Evolutionary conservation across 192 early-diverging fungal genomes (phyloP), one percentile per base, ranked within the genome.

Genomic region (Coemansia sp.): DNA sequence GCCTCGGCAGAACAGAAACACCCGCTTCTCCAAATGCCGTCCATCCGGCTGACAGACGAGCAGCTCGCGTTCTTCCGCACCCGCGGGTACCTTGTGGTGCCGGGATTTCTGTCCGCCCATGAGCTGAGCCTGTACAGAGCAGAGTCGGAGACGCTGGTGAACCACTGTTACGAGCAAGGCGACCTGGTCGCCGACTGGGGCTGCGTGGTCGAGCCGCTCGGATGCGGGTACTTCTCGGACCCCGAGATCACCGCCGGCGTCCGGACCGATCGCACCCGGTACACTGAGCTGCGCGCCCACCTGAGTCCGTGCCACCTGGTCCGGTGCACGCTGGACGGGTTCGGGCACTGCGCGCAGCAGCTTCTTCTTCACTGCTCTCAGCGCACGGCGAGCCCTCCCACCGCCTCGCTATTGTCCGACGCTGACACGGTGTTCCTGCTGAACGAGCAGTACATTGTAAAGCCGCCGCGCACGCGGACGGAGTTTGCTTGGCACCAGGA

Each of bases 391-490:
- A 8, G 37, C 8, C 21, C 64, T n/a, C 13, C 21, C 11, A 32
- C 23, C 12, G 1, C 21, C 21, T 21, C 21, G 21, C 21, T 1
- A 1, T 0, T n/a, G 42, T 19, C 8, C 40, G 53, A 1, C 26
- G n/a, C 10, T 1, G 12, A 26, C 40, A 48, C n/a, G 64, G 50
- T 53, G 43, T 40, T 19, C 13, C 39, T 78, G 44, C 65, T 83
- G 43, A 83, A 83, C 58, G 81, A 83, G 54, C 81, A 83, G 48
- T 83, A 78, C 63, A 77, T 83, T 39, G 76, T 78, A 39, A 83
- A 83, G 64, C 81, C 81, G 18, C 81, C 81, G 4, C 63, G 49
- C 43, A 44, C 64, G 4, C 32, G 44, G 9, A 72, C 81, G 4
- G 49, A 61, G 72, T 83, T 83, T 67, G 81, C 62, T 4, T 83